Conservation (phyloP, 495 filamentous ascomycete species). For the Aspergillus avenaceus region DNA sequence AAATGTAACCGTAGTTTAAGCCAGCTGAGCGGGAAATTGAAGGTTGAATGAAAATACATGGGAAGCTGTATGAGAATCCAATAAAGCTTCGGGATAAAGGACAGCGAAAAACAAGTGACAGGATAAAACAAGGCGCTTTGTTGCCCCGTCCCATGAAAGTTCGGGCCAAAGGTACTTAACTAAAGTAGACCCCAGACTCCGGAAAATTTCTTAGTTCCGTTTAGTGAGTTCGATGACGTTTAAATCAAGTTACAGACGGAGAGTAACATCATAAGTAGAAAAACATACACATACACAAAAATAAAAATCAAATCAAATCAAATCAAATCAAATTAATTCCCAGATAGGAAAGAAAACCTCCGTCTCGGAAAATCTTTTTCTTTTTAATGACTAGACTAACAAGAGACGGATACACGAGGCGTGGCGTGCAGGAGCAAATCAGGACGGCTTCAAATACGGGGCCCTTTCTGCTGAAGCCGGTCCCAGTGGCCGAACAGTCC, state of each 20-base stretch:
- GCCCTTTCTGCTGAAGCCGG: neutral
- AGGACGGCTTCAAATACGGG: neutral
- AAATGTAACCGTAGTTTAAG: neutral
- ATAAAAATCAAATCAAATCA: no score
- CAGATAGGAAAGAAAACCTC: neutral
- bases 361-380: neutral
- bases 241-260: no score
- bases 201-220: neutral
- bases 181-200: neutral
- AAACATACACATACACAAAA: no score
- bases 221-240: neutral
- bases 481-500: neutral
- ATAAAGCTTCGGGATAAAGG: neutral
- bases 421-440: neutral
- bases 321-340: neutral
- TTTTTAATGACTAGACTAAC: neutral
- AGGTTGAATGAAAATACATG: neutral
- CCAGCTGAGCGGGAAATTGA: neutral
- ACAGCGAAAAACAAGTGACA: neutral
- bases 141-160: neutral
- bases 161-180: neutral
- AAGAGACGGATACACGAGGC: neutral
- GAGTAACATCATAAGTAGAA: no score
- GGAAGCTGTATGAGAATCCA: neutral
- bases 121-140: neutral